A percentile compares a stretch with the other conserved stretches of the same genome.
These are phyloP conservation scores for Microsporum ferrugineum DNA, from an alignment of 2,329 filamentous ascomycete species.

Conservation along the genomic window DNA sequence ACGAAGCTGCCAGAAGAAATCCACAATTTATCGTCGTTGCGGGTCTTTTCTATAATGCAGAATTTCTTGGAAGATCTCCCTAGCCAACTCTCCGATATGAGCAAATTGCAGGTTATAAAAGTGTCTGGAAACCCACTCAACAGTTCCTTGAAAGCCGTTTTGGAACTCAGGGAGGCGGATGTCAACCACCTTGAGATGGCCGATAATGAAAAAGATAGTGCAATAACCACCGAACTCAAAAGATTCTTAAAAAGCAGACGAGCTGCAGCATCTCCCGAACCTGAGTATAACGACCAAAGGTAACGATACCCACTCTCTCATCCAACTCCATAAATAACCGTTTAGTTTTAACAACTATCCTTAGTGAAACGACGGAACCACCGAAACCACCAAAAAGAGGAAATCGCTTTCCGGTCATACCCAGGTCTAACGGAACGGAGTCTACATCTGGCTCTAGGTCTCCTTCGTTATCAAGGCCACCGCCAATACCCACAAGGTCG, in stretches of 20 bases:
- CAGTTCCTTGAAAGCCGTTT: conserved; percentile 61
- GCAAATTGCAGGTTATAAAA: conserved; percentile 76
- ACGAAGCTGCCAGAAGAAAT: conserved; percentile 66
- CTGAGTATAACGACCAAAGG: conserved; percentile 29
- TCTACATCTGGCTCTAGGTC: conserved; percentile 53
- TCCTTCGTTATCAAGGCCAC: conserved; percentile 53
- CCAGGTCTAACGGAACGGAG: conserved; percentile 50
- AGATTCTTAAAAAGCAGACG: conserved; percentile 43
- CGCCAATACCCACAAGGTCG: conserved; percentile 68
- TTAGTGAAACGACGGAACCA: conserved; percentile 65
- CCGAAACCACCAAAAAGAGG: conserved; percentile 55
- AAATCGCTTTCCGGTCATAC: conserved; percentile 49
- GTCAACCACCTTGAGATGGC: conserved; percentile 44
- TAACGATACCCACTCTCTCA: not conserved
- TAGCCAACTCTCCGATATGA: conserved; percentile 76
- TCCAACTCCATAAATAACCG: not conserved
- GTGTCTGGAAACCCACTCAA: conserved; percentile 77
- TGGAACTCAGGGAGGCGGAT: conserved; percentile 56
- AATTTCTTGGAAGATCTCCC: conserved; percentile 81
- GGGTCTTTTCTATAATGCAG: conserved; percentile 76
- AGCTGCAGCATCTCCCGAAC: conserved; percentile 27
- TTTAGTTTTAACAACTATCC: not conserved
- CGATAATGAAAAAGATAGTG: conserved; percentile 49
- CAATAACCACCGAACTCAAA: conserved; percentile 50
- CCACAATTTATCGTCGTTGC: conserved; percentile 67